phyloP scores from a whole-genome alignment of 345 rosid genomes.

The Rhizophora mangle region DNA sequence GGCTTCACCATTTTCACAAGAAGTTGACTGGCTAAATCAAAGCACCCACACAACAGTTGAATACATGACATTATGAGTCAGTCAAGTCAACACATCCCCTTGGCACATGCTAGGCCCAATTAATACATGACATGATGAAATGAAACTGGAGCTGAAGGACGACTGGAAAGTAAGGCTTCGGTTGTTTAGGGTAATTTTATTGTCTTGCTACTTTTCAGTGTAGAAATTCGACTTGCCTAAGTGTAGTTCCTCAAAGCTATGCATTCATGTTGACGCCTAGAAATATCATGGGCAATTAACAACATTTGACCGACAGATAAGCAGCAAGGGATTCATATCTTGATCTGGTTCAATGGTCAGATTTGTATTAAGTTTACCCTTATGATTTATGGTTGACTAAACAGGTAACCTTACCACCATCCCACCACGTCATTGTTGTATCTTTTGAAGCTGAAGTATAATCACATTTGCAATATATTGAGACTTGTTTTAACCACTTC shows the following conservation, averaged over 20 bases:
- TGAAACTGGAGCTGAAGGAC: too few species aligned
- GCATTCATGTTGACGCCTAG: neutral
- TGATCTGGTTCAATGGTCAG: neutral
- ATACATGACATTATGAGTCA: too few species aligned
- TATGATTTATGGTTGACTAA: neutral
- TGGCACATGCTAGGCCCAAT: too few species aligned
- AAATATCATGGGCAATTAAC: neutral
- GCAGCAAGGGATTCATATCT: neutral
- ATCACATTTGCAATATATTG: too few species aligned
- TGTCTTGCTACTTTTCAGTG: neutral
- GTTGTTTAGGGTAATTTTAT: neutral
- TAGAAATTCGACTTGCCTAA: neutral
- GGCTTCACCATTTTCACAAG: too few species aligned
- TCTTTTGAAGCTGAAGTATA: neutral
- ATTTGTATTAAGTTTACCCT: neutral
- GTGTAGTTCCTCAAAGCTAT: neutral
- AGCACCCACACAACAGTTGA: too few species aligned
- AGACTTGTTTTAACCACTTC: too few species aligned
- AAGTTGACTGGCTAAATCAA: too few species aligned
- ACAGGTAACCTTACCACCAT: neutral
- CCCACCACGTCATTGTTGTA: neutral
- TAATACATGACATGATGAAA: too few species aligned
- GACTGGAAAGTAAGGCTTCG: slow-evolving; percentile 34
- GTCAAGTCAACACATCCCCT: too few species aligned
- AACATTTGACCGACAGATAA: neutral